Evolutionary conservation across 306 rosid species (phyloP), one percentile per base, ranked within the genome.

Genomic region (Hippophae tibetana): DNA sequence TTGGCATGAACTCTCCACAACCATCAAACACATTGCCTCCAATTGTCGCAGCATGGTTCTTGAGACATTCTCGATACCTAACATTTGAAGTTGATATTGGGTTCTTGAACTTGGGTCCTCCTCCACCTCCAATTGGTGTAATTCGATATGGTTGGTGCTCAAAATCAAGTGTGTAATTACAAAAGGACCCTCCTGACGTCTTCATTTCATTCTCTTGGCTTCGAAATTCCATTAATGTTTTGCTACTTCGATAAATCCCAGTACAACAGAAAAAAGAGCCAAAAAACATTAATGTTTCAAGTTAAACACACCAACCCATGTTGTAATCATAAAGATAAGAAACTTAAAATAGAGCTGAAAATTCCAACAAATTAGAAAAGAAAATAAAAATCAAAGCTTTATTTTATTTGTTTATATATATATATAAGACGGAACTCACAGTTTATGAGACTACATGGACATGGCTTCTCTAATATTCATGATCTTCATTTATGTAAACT

Each of bases 1-100:
- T 72, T 25, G 84, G 84, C 81, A 79, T 79, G 78, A 79, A 79
- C 78, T 79, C 84, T 1, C 84, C 84, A 47, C 84, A 79, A 2
- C 84, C 84, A 31, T 79, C 84, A 60, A 53, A 79, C 14, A 76
- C 77, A 23, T 66, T 75, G 1, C 84, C 84, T 9, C 84, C 84
- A 8, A 59, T 52, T 71, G 58, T 75, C 8, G 81, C 84, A n/a
- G 81, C 81, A 69, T 79, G 84, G 64, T 79, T 79, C 72, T 76
- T 79, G 8, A 72, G 74, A 54, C 84, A 79, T 18, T 79, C 84
- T 2, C 81, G 61, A 54, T 76, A 80, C 38, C 71, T 57, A 13
- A 70, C 67, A 5, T 43, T 47, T 42, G 47, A 12, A 5, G 67
- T 43, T 14, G 58, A 5, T 13, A 59, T n/a, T 18, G 69, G 10